phyloP scores from a whole-genome alignment of 176 grass and related monocot species.

The Tillandsia fasciculata region DNA sequence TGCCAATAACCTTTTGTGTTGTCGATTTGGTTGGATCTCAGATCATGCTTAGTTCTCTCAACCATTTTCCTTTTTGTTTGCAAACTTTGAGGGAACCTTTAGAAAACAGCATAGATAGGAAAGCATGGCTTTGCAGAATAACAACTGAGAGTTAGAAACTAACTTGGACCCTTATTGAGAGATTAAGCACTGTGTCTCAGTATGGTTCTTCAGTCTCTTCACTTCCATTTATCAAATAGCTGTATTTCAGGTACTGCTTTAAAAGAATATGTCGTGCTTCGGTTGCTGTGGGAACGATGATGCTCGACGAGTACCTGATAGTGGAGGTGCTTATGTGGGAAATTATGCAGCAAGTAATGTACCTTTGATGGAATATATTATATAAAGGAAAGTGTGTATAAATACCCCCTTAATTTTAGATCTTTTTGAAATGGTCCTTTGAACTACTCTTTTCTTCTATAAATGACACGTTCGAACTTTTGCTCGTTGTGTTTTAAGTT shows the following conservation, averaged over 20 bases:
- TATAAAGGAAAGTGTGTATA: neutral
- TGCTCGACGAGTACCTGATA: conserved; percentile 37
- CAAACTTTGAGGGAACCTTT: too few relatives aligned
- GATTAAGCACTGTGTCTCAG: neutral
- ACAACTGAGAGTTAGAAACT: neutral
- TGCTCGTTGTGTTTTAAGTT: too few relatives aligned
- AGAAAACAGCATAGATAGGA: too few relatives aligned
- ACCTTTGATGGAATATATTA: conserved; percentile 2
- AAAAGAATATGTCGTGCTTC: conserved; percentile 46
- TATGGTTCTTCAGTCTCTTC: neutral
- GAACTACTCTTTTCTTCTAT: too few relatives aligned
- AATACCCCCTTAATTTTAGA: neutral
- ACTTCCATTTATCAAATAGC: neutral
- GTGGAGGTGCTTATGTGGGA: conserved; percentile 32
- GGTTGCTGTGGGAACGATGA: conserved; percentile 46
- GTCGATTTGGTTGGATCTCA: too few relatives aligned
- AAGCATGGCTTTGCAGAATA: too few relatives aligned
- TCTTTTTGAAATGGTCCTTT: neutral
- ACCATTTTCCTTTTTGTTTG: too few relatives aligned
- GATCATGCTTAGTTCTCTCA: too few relatives aligned
- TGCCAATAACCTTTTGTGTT: too few relatives aligned
- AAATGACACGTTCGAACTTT: too few relatives aligned
- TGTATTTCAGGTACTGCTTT: conserved; percentile 21
- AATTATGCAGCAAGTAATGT: conserved; percentile 45
- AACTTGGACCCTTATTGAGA: neutral